These are phyloP conservation scores for Pseudogymnoascus sp. DNA, from an alignment of 2,329 filamentous ascomycete genomes.

Conservation along the genomic window DNA sequence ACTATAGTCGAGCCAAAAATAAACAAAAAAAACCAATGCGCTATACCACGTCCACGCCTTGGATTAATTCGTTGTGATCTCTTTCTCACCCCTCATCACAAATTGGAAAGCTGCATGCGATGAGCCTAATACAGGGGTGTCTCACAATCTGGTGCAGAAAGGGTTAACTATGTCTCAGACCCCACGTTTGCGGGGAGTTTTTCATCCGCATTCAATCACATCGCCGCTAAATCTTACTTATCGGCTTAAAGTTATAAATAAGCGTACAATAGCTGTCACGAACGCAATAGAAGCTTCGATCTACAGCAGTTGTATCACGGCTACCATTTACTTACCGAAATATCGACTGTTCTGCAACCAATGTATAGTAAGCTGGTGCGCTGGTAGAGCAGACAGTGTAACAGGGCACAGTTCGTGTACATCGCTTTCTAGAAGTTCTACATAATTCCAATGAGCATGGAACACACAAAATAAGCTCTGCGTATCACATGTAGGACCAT, in stretches of 20 bases:
- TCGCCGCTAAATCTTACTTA: neutral
- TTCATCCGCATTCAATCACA: neutral
- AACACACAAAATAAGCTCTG: neutral
- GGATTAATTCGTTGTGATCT: neutral
- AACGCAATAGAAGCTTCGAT: slow-evolving; percentile 2
- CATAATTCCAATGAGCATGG: neutral
- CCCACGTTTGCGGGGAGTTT: neutral
- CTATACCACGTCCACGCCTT: neutral
- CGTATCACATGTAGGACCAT: neutral
- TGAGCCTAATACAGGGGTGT: neutral
- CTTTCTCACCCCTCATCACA: neutral
- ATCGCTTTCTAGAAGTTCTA: neutral
- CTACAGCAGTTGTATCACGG: neutral
- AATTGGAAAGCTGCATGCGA: neutral
- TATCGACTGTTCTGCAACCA: neutral
- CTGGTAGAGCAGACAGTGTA: neutral
- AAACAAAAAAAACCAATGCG: neutral
- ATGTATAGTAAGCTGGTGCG: neutral
- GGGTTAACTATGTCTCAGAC: neutral
- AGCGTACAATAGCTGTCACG: neutral
- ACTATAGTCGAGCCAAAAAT: neutral
- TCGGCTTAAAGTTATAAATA: neutral
- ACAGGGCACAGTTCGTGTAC: neutral
- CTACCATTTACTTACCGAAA: neutral
- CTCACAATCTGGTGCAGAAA: neutral